These are phyloP conservation scores for Dalbergia cochinchinensis DNA, from an alignment of 306 rosid genomes.

Conservation along the genomic window DNA sequence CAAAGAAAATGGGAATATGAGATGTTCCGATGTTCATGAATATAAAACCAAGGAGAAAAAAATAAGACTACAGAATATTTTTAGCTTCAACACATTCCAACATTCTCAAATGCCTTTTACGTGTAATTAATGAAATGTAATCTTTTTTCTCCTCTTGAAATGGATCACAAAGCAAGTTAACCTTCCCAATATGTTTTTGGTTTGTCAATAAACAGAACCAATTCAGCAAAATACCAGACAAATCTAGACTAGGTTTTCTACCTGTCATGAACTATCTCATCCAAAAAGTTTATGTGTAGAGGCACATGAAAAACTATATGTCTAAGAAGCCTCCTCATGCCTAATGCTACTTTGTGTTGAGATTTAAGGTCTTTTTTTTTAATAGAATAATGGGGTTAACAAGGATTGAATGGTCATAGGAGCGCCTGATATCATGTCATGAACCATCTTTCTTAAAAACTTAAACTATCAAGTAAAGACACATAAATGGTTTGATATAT, in stretches of 20 bases:
- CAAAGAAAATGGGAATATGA: slow-evolving; percentile 25
- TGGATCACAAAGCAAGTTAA: slow-evolving; percentile 31
- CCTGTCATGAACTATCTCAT: background rate
- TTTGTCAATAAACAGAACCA: slow-evolving; percentile 23
- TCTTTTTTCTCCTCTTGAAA: background rate
- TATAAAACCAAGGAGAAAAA: background rate
- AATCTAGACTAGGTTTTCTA: slow-evolving; percentile 31
- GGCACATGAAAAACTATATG: background rate
- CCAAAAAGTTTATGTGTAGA: too few relatives aligned
- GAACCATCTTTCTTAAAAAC: background rate
- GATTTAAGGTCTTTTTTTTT: background rate
- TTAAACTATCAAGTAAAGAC: background rate
- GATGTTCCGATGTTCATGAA: slow-evolving; percentile 10
- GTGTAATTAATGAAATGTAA: background rate
- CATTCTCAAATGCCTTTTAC: background rate
- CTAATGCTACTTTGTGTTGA: background rate
- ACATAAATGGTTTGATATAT: background rate
- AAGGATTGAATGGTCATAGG: background rate
- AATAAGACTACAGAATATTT: background rate
- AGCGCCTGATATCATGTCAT: background rate
- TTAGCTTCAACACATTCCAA: background rate
- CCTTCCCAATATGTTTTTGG: slow-evolving; percentile 3
- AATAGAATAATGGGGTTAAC: background rate
- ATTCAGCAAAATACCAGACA: slow-evolving; percentile 29
- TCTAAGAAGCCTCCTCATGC: background rate